Evolutionary conservation across 2,329 filamentous ascomycete species (phyloP).

Genomic region (Trichophyton schoenleinii): DNA sequence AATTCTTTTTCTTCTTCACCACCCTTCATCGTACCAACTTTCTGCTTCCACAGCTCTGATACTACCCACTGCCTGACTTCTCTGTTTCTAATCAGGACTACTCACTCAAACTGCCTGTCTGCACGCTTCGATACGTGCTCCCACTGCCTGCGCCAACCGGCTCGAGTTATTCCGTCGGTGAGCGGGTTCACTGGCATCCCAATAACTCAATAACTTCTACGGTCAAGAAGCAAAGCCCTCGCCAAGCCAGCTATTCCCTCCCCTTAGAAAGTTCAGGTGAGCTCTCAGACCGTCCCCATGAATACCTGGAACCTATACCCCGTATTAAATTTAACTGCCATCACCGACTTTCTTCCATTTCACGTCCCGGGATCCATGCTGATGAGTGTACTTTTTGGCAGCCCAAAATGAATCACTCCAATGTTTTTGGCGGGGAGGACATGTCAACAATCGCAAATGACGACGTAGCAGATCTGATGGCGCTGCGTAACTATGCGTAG

Average conservation of each 20-base stretch:
- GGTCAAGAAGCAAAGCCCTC: not conserved
- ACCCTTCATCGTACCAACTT: not conserved
- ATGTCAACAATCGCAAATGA: not conserved
- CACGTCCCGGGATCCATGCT: not conserved
- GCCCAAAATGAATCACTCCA: not conserved
- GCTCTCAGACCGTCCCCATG: too few relatives aligned
- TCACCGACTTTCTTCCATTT: not conserved
- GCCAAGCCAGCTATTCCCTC: not conserved
- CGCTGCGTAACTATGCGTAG: not conserved
- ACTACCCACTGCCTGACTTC: not conserved
- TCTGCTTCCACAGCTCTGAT: not conserved
- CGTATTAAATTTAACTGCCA: too few relatives aligned
- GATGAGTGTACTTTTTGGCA: too few relatives aligned
- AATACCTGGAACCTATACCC: not conserved
- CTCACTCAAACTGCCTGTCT: not conserved
- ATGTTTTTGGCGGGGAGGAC: not conserved
- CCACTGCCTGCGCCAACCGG: not conserved
- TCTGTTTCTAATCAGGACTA: not conserved
- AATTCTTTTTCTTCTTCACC: not conserved
- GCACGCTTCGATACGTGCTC: not conserved
- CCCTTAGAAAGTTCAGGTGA: not conserved
- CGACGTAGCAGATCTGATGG: not conserved
- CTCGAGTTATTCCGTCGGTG: not conserved
- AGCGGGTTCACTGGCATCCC: not conserved
- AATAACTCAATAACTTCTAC: not conserved